Conservation (phyloP, 169 alveolate genomes). For the Nephromyces sp. region DNA sequence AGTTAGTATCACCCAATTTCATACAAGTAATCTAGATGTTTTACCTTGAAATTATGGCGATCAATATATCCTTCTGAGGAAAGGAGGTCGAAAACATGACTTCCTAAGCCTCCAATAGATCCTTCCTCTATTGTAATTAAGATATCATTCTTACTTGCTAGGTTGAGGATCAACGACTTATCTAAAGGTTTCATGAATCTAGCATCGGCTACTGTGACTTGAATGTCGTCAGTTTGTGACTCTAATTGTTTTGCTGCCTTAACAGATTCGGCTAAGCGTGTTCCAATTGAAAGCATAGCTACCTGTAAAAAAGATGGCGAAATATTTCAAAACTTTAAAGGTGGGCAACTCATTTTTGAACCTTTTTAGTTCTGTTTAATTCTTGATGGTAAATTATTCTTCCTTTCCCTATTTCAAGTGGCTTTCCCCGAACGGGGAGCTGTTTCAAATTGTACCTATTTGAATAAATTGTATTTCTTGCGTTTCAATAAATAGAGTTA, state of each 20-base stretch:
- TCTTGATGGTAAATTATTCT: too few relatives aligned
- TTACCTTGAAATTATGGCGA: background rate
- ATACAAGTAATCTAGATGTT: background rate
- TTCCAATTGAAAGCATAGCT: constrained; percentile 22
- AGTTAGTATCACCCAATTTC: too few relatives aligned
- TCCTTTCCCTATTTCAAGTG: constrained; percentile 17
- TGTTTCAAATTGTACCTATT: constrained; percentile 9
- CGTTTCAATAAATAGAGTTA: background rate
- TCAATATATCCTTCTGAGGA: constrained; percentile 15
- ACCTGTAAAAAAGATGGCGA: constrained; percentile 3
- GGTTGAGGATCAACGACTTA: constrained; percentile 8
- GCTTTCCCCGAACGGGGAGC: constrained; percentile 2
- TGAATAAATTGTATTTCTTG: background rate
- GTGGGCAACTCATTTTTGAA: too few relatives aligned
- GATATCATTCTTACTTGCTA: constrained; percentile 23
- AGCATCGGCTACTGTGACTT: constrained; percentile 44
- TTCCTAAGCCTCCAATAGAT: constrained; percentile 50
- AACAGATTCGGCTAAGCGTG: constrained; percentile 20
- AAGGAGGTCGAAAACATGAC: constrained; percentile 6
- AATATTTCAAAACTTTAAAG: background rate
- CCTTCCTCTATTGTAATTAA: constrained; percentile 51
- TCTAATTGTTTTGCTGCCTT: background rate
- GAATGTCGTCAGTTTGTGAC: background rate
- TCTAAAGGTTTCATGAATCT: constrained; percentile 52
- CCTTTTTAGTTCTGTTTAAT: too few relatives aligned